Evolutionary conservation across 495 filamentous ascomycete genomes (phyloP).

Genomic region (Rhypophila decipiens): DNA sequence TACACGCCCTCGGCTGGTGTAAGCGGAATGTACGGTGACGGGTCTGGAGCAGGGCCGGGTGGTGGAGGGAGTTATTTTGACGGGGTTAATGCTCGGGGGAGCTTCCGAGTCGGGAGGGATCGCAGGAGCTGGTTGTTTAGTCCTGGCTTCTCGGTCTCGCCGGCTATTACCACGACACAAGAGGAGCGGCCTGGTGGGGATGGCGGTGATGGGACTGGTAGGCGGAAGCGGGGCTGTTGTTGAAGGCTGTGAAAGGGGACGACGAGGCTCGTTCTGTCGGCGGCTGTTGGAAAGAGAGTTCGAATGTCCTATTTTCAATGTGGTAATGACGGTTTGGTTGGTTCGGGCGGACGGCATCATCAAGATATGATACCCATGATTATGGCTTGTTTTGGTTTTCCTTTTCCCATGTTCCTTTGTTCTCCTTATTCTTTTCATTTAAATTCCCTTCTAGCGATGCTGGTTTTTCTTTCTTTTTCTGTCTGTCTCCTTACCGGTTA

Average conservation of each 20-base stretch:
- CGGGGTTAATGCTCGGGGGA: constrained; percentile 40
- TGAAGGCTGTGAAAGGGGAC: too few relatives aligned
- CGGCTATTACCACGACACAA: constrained; percentile 27
- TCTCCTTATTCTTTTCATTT: too few relatives aligned
- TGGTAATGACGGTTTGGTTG: too few relatives aligned
- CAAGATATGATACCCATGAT: too few relatives aligned
- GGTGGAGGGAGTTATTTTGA: constrained; percentile 42
- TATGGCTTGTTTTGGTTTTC: too few relatives aligned
- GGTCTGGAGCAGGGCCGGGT: constrained; percentile 15
- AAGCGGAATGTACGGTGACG: neutral
- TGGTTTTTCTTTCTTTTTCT: too few relatives aligned
- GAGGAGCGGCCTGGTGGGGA: neutral
- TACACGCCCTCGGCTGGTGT: neutral
- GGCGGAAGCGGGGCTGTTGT: constrained; percentile 8
- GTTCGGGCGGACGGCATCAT: too few relatives aligned
- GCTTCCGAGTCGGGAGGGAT: constrained; percentile 58
- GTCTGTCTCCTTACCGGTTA: too few relatives aligned
- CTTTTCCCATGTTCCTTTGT: too few relatives aligned
- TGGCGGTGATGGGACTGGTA: neutral
- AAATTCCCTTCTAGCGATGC: too few relatives aligned
- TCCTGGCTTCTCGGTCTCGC: constrained; percentile 51
- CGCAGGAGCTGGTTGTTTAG: constrained; percentile 55
- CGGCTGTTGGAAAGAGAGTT: neutral
- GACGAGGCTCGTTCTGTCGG: neutral
- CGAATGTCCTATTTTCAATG: too few relatives aligned